Conservation (phyloP, 164 flowering plant species). For the Houttuynia cordata region DNA sequence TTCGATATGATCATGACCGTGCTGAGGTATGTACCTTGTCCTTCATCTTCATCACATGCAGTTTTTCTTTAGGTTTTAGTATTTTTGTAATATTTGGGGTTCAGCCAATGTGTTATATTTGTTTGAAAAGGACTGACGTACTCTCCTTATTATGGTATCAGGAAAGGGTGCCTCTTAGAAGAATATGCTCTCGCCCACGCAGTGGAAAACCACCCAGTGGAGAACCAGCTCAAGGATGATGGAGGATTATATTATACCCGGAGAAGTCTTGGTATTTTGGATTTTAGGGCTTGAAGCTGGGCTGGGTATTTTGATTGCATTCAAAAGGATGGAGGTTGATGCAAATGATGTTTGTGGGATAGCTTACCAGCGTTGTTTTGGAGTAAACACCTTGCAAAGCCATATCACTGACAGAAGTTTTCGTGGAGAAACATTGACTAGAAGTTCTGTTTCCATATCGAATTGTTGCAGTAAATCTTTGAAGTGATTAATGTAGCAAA, state of each 20-base stretch:
- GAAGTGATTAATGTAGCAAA: too few relatives aligned
- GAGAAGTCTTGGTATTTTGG: background rate
- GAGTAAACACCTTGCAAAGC: background rate
- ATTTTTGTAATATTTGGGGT: background rate
- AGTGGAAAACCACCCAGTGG: background rate
- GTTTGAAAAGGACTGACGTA: background rate
- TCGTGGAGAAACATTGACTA: too few relatives aligned
- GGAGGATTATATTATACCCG: background rate
- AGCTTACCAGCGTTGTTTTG: background rate
- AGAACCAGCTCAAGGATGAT: too few relatives aligned
- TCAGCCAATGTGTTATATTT: too few relatives aligned
- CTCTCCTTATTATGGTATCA: background rate
- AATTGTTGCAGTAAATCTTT: too few relatives aligned
- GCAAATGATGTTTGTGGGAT: background rate
- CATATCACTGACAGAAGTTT: too few relatives aligned
- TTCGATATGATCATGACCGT: constrained; percentile 58
- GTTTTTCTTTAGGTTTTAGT: background rate
- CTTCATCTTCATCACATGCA: background rate
- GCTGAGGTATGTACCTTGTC: constrained; percentile 31
- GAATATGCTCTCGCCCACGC: constrained; percentile 4
- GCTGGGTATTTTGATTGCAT: background rate
- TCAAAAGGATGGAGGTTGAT: background rate
- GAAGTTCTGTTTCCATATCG: too few relatives aligned
- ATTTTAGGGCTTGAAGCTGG: background rate
- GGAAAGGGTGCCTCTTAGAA: constrained; percentile 9